Evolutionary conservation across 2,329 filamentous ascomycete genomes (phyloP).

Genomic region (Tolypocladium ovalisporum): DNA sequence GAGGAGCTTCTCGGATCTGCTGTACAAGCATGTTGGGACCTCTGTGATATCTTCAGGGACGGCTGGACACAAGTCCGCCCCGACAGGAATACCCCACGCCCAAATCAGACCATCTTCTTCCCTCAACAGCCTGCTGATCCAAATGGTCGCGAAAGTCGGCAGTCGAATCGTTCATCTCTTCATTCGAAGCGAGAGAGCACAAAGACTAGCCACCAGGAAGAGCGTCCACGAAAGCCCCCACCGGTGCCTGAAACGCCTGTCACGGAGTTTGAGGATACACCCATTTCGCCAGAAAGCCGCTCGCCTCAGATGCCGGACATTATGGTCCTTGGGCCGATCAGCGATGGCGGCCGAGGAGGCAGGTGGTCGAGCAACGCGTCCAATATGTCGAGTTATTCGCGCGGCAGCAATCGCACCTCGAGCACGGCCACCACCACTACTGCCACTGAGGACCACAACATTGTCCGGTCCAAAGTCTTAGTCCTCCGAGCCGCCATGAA

Average conservation of each 20-base stretch:
- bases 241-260: conserved; percentile 78
- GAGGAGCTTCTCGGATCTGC: conserved; percentile 80
- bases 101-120: conserved; percentile 66
- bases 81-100: conserved; percentile 74
- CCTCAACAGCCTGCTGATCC: conserved; percentile 36
- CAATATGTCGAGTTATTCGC: conserved; percentile 69
- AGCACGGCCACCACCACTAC: conserved; percentile 65
- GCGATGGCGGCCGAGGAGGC: conserved; percentile 46
- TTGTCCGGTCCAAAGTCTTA: conserved; percentile 66
- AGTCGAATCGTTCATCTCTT: conserved; percentile 38
- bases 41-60: conserved; percentile 86
- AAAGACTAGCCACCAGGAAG: conserved; percentile 32
- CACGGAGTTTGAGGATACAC: conserved; percentile 88
- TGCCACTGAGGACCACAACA: conserved; percentile 61
- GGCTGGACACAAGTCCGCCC: conserved; percentile 85
- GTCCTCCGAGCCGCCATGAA: conserved; percentile 81
- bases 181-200: conserved; percentile 43
- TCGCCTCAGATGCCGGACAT: conserved; percentile 75
- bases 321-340: conserved; percentile 65
- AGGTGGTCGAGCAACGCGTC: conserved; percentile 77
- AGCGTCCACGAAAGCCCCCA: conserved; percentile 35
- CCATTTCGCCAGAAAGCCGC: conserved; percentile 69
- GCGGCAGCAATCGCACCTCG: conserved; percentile 52
- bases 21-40: conserved; percentile 87
- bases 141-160: conserved; percentile 34